A percentile compares a stretch with the other conserved stretches of the same genome.
Evolutionary conservation across 78 protist genomes (phyloP).

Genomic region (Dictyostelium brefeldianum): DNA sequence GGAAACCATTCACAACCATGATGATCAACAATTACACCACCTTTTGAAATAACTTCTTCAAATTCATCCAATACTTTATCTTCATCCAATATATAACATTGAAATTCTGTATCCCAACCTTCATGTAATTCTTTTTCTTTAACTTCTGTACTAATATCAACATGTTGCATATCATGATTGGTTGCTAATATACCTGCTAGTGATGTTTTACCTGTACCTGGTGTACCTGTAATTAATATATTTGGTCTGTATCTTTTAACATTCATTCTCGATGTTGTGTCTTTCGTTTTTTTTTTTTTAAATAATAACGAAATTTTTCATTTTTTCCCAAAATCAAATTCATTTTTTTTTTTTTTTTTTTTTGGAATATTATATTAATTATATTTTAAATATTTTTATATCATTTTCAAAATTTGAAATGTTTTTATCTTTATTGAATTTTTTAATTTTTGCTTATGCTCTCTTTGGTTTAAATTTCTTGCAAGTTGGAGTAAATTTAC

Average conservation of each 20-base stretch:
- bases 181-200: conserved; percentile 29
- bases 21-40: conserved; percentile 92
- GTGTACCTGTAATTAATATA: conserved; percentile 85
- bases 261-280: neutral
- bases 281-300: conserved; percentile 2
- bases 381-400: neutral
- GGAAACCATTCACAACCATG: conserved; percentile 95
- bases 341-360: conserved; percentile 7
- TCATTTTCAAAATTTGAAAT: too few relatives aligned
- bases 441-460: too few relatives aligned
- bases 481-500: too few relatives aligned
- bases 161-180: conserved; percentile 47
- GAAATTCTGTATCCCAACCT: conserved; percentile 92
- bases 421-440: too few relatives aligned
- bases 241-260: conserved; percentile 39
- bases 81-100: conserved; percentile 89
- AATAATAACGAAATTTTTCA: too few relatives aligned
- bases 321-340: neutral
- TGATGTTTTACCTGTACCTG: conserved; percentile 87
- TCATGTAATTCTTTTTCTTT: conserved; percentile 83
- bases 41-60: conserved; percentile 65
- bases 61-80: conserved; percentile 89
- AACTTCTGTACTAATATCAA: conserved; percentile 86
- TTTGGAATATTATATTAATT: too few relatives aligned
- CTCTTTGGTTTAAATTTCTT: too few relatives aligned